A percentile compares a stretch with the other conserved stretches of the same genome.
These are phyloP conservation scores for Raphanus raphanistrum DNA, from an alignment of 345 rosid species.

Conservation along the genomic window DNA sequence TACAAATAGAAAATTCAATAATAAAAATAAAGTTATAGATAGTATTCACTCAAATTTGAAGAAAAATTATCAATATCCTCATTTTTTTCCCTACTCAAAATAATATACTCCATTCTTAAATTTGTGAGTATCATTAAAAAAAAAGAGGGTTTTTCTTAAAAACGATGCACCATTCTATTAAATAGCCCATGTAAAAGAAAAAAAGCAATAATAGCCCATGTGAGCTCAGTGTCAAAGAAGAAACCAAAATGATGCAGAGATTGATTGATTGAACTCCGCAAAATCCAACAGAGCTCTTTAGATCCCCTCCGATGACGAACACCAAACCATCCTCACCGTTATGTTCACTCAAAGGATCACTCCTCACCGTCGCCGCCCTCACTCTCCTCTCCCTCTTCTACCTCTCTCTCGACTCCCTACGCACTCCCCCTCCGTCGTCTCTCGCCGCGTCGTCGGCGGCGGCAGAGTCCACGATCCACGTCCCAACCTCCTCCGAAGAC, in stretches of 20 bases:
- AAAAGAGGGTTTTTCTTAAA: too few species aligned
- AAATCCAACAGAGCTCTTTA: not conserved
- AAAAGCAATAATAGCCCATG: not conserved
- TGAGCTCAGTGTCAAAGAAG: not conserved
- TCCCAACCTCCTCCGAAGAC: slow-evolving; percentile 9
- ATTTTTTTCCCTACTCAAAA: too few species aligned
- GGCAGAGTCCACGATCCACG: slow-evolving; percentile 1
- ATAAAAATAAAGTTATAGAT: too few species aligned
- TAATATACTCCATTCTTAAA: too few species aligned
- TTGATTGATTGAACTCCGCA: not conserved
- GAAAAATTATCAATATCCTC: too few species aligned
- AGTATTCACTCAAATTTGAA: too few species aligned
- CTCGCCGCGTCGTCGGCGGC: slow-evolving; percentile 29
- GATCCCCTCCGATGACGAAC: slow-evolving; percentile 51
- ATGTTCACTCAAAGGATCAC: slow-evolving; percentile 64
- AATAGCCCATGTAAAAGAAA: not conserved
- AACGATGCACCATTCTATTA: too few species aligned
- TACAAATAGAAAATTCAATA: too few species aligned
- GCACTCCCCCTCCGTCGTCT: slow-evolving; percentile 41
- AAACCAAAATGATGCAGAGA: not conserved
- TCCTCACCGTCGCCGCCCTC: slow-evolving; percentile 65
- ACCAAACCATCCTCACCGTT: slow-evolving; percentile 47
- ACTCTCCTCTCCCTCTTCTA: slow-evolving; percentile 65
- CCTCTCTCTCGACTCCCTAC: slow-evolving; percentile 66
- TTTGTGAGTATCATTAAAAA: too few species aligned